Evolutionary conservation across 805 yeast genomes (phyloP).

Genomic region (Peterozyma toletana): DNA sequence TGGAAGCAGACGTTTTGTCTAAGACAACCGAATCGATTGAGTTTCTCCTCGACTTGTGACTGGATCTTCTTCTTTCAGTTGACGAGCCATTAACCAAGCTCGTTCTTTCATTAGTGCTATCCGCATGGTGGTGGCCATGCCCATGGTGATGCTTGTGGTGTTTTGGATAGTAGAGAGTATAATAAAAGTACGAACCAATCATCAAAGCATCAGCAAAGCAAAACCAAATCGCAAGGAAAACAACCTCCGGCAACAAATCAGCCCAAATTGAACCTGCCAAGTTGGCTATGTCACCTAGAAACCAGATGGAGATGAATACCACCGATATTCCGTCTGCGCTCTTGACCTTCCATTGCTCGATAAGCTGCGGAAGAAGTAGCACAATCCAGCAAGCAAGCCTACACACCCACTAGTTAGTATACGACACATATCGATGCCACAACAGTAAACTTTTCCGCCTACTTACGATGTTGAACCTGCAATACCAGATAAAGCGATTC

Average conservation of each 20-base stretch:
- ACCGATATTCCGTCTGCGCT: constrained; percentile 73
- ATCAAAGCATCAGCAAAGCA: constrained; percentile 60
- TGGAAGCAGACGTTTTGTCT: constrained; percentile 38
- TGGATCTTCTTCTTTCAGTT: constrained; percentile 25
- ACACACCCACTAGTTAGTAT: constrained; percentile 3
- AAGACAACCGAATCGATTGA: constrained; percentile 44
- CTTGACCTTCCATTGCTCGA: constrained; percentile 74
- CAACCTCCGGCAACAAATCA: constrained; percentile 58
- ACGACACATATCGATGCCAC: neutral
- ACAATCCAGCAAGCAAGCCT: constrained; percentile 78
- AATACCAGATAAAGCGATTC: constrained; percentile 48
- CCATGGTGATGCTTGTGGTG: constrained; percentile 15
- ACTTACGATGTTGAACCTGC: constrained; percentile 59
- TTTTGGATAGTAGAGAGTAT: constrained; percentile 37
- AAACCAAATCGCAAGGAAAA: constrained; percentile 70
- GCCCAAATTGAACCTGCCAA: constrained; percentile 68
- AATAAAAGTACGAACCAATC: constrained; percentile 52
- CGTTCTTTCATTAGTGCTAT: constrained; percentile 15
- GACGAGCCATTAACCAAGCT: constrained; percentile 9
- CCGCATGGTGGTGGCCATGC: constrained; percentile 12
- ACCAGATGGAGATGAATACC: constrained; percentile 62
- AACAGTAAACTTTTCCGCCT: constrained; percentile 1
- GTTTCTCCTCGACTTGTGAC: constrained; percentile 28
- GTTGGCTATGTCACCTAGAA: constrained; percentile 64
- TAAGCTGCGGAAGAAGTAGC: constrained; percentile 64